Conservation (phyloP, 805 yeast species). For the Limtongia smithiae region DNA sequence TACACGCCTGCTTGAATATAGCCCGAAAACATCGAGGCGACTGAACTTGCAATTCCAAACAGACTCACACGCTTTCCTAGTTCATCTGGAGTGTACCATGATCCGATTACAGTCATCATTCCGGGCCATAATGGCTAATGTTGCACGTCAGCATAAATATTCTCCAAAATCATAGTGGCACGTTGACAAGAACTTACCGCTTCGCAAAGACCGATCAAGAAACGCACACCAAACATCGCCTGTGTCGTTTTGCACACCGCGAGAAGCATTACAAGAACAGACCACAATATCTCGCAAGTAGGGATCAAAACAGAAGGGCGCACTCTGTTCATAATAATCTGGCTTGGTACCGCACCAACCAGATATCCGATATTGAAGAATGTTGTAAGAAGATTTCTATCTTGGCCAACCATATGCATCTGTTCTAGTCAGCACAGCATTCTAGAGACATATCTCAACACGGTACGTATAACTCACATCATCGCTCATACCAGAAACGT, state of each 20-base stretch:
- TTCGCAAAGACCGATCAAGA: slow-evolving; percentile 6
- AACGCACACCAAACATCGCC: slow-evolving; percentile 1
- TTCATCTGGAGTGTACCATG: slow-evolving; percentile 12
- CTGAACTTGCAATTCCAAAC: background rate
- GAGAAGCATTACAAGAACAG: background rate
- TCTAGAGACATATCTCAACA: too few relatives aligned
- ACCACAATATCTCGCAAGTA: slow-evolving; percentile 1
- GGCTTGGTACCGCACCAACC: slow-evolving; percentile 1
- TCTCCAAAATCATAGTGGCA: too few relatives aligned
- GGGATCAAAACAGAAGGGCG: slow-evolving; percentile 2
- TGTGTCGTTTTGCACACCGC: background rate
- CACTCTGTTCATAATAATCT: slow-evolving; percentile 1
- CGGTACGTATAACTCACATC: slow-evolving; percentile 37
- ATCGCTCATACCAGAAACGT: slow-evolving; percentile 55
- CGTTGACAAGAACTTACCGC: background rate
- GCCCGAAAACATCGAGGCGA: slow-evolving; percentile 38
- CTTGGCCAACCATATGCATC: slow-evolving; percentile 39
- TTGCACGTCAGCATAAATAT: too few relatives aligned
- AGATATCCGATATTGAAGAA: slow-evolving; percentile 33
- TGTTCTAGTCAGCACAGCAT: too few relatives aligned
- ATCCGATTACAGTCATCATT: slow-evolving; percentile 7
- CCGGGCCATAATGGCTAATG: slow-evolving; percentile 4
- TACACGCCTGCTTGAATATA: slow-evolving; percentile 47
- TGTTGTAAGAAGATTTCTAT: slow-evolving; percentile 47
- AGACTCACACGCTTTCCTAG: slow-evolving; percentile 9